Conservation (phyloP, 2,329 filamentous ascomycete genomes). For the Colletotrichum tabaci region DNA sequence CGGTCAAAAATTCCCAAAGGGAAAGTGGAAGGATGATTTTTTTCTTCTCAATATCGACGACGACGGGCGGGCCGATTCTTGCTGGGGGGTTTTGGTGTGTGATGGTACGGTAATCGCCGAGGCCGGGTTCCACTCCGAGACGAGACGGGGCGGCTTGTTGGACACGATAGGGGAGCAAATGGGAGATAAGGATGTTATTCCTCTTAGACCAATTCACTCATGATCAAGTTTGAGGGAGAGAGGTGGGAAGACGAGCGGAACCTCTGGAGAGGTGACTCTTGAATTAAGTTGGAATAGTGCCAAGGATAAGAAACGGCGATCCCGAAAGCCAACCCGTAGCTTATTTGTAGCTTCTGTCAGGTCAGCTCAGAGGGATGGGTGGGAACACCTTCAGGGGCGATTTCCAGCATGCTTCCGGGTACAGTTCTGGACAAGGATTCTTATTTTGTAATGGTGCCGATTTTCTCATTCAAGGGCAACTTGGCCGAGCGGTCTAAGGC, state of each 20-base stretch:
- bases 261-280: not conserved
- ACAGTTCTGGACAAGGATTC: accelerated
- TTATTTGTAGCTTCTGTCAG: not conserved
- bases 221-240: not conserved
- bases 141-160: not conserved
- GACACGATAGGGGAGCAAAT: not conserved
- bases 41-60: not conserved
- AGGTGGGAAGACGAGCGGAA: not conserved
- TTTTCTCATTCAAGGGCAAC: slow-evolving; percentile 9
- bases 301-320: not conserved
- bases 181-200: not conserved
- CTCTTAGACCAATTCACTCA: not conserved
- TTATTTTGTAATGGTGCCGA: accelerated
- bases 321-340: slow-evolving; percentile 12
- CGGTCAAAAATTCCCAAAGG: not conserved
- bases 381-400: too few relatives aligned
- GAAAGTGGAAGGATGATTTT: slow-evolving; percentile 3
- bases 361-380: not conserved
- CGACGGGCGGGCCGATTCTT: slow-evolving; percentile 7
- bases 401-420: too few relatives aligned
- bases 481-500: slow-evolving; percentile 43
- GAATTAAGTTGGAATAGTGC: not conserved
- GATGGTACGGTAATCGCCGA: slow-evolving; percentile 16
- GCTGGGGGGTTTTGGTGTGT: not conserved
- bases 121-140: slow-evolving; percentile 9